These are phyloP conservation scores for Lactifluus pinguis DNA, from an alignment of 768 basidiomycete species.

Conservation along the genomic window DNA sequence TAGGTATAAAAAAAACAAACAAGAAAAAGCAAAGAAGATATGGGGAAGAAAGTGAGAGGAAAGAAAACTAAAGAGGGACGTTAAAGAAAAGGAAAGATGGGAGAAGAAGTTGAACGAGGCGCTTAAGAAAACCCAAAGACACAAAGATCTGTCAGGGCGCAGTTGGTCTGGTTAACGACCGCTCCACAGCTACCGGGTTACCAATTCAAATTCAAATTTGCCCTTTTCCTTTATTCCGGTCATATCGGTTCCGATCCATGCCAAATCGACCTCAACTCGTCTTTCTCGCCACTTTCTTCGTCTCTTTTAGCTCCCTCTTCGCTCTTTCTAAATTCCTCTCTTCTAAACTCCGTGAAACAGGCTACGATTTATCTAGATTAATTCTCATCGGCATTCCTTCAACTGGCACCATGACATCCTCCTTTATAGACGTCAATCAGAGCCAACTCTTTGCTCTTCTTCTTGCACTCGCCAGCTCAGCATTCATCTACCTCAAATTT, in stretches of 20 bases:
- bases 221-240: neutral
- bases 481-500: constrained; percentile 47
- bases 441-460: constrained; percentile 46
- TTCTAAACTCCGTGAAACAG: constrained; percentile 39
- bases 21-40: constrained; percentile 23
- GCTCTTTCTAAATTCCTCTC: constrained; percentile 34
- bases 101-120: neutral
- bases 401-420: too few species aligned
- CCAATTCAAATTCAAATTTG: too few species aligned
- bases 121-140: neutral
- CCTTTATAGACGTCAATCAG: constrained; percentile 26
- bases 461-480: constrained; percentile 39
- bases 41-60: constrained; percentile 13
- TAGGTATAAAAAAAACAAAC: constrained; percentile 18
- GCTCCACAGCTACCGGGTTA: neutral
- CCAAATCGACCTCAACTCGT: constrained; percentile 47
- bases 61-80: constrained; percentile 19
- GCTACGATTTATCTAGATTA: constrained; percentile 48
- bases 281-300: constrained; percentile 46
- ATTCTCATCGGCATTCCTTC: constrained; percentile 46
- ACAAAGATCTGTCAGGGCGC: neutral
- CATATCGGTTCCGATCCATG: constrained; percentile 25
- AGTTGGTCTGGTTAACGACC: too few species aligned
- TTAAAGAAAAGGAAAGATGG: constrained; percentile 4
- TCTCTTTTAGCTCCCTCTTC: constrained; percentile 41